Evolutionary conservation across 2,329 filamentous ascomycete species (phyloP).

Genomic region (Colletotrichum orchidophilum): DNA sequence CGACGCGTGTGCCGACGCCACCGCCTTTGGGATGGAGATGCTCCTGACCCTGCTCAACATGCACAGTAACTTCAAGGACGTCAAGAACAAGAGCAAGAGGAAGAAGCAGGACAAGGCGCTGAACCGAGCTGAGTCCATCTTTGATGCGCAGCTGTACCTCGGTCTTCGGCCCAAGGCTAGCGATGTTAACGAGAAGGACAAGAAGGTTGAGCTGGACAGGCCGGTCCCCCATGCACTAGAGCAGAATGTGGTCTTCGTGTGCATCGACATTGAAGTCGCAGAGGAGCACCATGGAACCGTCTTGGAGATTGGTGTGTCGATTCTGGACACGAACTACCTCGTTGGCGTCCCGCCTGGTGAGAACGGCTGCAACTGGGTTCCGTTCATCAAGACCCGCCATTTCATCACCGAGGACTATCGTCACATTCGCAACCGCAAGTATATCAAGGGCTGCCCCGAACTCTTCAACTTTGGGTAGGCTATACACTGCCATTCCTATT

Average conservation of each 20-base stretch:
- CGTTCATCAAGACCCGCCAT: slow-evolving; percentile 75
- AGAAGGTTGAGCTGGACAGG: slow-evolving; percentile 9
- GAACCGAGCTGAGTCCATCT: slow-evolving; percentile 15
- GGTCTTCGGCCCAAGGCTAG: slow-evolving; percentile 25
- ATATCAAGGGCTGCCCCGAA: slow-evolving; percentile 77
- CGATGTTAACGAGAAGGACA: background rate
- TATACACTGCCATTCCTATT: background rate
- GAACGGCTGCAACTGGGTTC: slow-evolving; percentile 72
- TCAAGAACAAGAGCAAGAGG: slow-evolving; percentile 30
- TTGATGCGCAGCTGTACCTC: slow-evolving; percentile 30
- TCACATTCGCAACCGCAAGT: slow-evolving; percentile 72
- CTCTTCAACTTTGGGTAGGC: slow-evolving; percentile 78
- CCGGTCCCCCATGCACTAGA: slow-evolving; percentile 4
- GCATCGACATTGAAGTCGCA: slow-evolving; percentile 84
- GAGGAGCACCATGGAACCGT: slow-evolving; percentile 73
- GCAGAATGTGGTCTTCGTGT: slow-evolving; percentile 68
- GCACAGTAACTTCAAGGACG: slow-evolving; percentile 38
- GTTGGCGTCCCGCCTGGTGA: slow-evolving; percentile 65
- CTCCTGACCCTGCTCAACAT: slow-evolving; percentile 20
- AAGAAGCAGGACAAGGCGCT: slow-evolving; percentile 23
- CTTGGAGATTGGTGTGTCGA: slow-evolving; percentile 87
- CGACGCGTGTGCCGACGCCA: background rate
- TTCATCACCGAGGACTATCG: slow-evolving; percentile 78
- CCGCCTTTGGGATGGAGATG: slow-evolving; percentile 13
- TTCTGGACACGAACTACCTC: slow-evolving; percentile 75